Base-by-base conservation (phyloP, 2,329 filamentous ascomycete species). In the Fusarium sp. region DNA sequence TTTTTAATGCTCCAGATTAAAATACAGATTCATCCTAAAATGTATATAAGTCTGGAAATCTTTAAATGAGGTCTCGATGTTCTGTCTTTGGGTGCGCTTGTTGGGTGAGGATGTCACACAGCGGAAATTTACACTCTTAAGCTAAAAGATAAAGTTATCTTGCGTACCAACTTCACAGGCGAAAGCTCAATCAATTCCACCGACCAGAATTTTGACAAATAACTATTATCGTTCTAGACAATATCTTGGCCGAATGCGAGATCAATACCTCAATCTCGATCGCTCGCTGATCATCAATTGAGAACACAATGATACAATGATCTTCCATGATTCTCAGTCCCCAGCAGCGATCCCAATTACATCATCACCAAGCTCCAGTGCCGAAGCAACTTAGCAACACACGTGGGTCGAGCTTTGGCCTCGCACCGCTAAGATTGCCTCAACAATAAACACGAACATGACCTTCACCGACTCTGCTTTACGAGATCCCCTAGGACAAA, bases 191-290 rank as follows among this genome's bases (percentile, higher is more conserved):
- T 26, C 7, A 5, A 8, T 17, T 8, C 17, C 32, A 7, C 8
- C 0, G 2, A 8, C 7, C 8, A 28, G 1, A 36, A 14, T 2
- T 58, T 18, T 36, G 1, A 2, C 8, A 6, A 9, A 24, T 12
- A 0, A 2, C 15, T 22, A 0, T 22, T 2, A 12, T 17, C 2
- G 0, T 17, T 28, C 50, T 26, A 2, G 14, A 6, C 0, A 5
- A 18, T 12, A 12, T 0, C 1, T n/a, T 22, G 5, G 8, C 14
- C 2, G 3, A 12, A 18, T 6, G 3, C 0, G 1, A 15, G 8
- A 17, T 2, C 5, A 30, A 13, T 3, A 4, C 39, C 8, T 8
- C n/a, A 24, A 34, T 26, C 39, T 24, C 8, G 11, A 15, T 30
- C 18, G n/a, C 3, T 14, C 8, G 7, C 2, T 36, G 30, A 11